Conservation (phyloP, 768 basidiomycete genomes). For the Leccinum pellstonianum region DNA sequence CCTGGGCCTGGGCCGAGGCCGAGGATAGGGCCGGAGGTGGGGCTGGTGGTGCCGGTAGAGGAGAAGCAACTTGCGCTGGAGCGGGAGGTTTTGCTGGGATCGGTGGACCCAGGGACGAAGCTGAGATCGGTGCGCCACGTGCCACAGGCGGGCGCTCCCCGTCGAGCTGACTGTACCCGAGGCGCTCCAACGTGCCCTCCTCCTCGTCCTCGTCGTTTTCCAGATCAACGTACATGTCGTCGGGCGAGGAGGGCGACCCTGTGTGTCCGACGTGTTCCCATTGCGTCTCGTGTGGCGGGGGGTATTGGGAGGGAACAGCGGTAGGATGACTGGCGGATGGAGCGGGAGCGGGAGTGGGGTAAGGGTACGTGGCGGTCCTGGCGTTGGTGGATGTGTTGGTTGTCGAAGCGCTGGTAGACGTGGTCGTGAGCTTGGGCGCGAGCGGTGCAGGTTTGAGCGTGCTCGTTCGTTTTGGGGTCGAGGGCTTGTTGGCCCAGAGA, state of each 20-base stretch:
- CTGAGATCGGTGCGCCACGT: not conserved
- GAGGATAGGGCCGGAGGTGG: not conserved
- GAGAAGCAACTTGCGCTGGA: not conserved
- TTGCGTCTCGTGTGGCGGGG: slow-evolving; percentile 14
- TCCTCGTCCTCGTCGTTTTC: not conserved
- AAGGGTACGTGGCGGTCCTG: not conserved
- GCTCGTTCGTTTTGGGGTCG: slow-evolving; percentile 19
- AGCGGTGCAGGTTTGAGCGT: slow-evolving; percentile 22
- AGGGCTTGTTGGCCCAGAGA: slow-evolving; percentile 12
- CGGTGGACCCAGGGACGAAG: not conserved
- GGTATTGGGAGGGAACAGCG: slow-evolving; percentile 9
- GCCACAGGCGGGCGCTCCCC: not conserved
- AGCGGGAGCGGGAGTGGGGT: not conserved
- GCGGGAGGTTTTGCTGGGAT: not conserved
- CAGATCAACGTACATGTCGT: slow-evolving; percentile 5
- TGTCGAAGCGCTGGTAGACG: not conserved
- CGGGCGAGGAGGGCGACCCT: slow-evolving; percentile 14
- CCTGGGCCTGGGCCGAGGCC: not conserved
- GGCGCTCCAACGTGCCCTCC: slow-evolving; percentile 11
- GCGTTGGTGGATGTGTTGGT: not conserved
- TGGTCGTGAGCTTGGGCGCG: slow-evolving; percentile 24
- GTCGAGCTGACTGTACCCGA: slow-evolving; percentile 25
- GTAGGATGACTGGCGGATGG: not conserved
- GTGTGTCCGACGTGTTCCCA: slow-evolving; percentile 24
- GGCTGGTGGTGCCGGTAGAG: not conserved